A percentile compares a stretch with the other conserved stretches of the same genome.
Evolutionary conservation across 129 eudicot genomes (phyloP).

Genomic region (Saussurea involucrata): DNA sequence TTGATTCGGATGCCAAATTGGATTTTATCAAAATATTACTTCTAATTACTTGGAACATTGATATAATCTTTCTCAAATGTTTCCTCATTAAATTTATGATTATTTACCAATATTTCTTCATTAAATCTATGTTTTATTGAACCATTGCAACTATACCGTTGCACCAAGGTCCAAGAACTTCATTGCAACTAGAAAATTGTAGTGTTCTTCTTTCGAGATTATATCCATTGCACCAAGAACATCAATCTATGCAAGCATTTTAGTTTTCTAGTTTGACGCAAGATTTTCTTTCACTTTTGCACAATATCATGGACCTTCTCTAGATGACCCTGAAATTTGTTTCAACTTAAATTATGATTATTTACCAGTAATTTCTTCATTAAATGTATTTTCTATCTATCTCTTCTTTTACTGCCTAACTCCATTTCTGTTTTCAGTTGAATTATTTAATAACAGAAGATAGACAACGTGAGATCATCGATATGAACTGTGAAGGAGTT

Average conservation of each 20-base stretch:
- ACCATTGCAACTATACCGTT: no score
- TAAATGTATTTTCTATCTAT: neutral
- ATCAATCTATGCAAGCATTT: neutral
- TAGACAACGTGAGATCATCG: conserved; percentile 85
- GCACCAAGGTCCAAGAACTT: no score
- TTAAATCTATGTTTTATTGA: neutral
- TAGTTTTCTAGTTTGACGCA: neutral
- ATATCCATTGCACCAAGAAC: neutral
- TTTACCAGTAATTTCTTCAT: neutral
- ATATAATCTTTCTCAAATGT: no score
- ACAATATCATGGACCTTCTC: neutral
- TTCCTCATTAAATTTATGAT: no score
- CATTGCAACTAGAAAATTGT: neutral
- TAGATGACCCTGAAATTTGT: neutral
- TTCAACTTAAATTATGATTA: neutral
- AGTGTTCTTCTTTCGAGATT: no score
- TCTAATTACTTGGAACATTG: neutral
- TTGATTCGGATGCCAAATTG: neutral
- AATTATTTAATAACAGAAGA: conserved; percentile 73
- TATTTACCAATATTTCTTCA: no score
- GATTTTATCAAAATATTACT: neutral
- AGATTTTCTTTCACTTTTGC: neutral
- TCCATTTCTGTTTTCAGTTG: conserved; percentile 49
- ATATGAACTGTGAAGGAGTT: conserved; percentile 79
- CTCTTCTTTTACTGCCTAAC: neutral